Base-by-base conservation (phyloP, 2,329 filamentous ascomycete species). In the Colletotrichum caudatum region DNA sequence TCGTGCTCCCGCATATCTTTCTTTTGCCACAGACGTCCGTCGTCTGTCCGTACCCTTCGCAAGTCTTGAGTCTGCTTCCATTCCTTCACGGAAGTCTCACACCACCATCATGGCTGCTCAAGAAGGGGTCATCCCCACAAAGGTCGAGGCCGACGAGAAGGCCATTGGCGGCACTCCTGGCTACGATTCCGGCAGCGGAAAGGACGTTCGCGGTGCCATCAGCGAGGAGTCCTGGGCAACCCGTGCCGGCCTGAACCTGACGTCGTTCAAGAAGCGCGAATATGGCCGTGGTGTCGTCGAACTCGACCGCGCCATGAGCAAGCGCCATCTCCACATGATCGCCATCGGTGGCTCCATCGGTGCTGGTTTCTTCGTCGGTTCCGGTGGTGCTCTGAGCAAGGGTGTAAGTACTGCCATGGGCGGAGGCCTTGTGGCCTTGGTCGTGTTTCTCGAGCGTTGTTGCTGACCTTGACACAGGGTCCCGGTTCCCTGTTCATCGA, bases 321-420 rank as follows among this genome's bases (percentile, higher is more conserved):
- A 82, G 48, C 86, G 88, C 72, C 88, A 90, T 78, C 80, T 90
- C 74, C 86, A 90, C 80, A 89, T 90, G 88, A 90, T 90, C 78
- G 86, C 87, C 76, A 89, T 90, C 68, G 87, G 87, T 76, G 88
- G 88, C 65, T 88, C 87, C 23, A 90, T 90, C 65, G 88, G 88
- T 78, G 88, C 88, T 77, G 88, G 88, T 81, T 89, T 90, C 82
- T 90, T 90, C 78, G 88, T 90, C 77, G 87, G 88, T 75, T 89
- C 87, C 46, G 88, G 88, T 74, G 77, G 81, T 75, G 88, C 88
- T 57, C 80, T 90, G 33, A 77, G 76, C 73, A 84, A 81, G 68
- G 88, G 88, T 81, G 69, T 71, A 60, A 56, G 69, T 64, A 14
- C 39, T 18, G 0, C 35, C 16, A 35, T 54, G 5, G 14, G 1